Evolutionary conservation across 305 asterid genomes (phyloP).

Genomic region (Euphrasia arctica): DNA sequence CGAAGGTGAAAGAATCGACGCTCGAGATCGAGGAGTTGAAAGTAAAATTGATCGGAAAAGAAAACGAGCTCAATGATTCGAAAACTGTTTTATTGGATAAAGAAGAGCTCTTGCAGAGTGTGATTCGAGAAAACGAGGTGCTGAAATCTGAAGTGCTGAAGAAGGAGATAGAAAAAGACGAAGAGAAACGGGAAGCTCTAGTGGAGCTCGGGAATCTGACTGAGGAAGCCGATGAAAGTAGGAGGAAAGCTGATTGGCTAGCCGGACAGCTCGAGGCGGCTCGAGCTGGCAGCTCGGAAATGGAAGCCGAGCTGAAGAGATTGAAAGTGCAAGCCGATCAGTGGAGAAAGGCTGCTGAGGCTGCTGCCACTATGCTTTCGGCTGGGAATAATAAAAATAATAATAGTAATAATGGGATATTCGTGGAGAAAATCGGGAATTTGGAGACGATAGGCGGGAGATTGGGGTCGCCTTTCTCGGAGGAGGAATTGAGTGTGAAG

Average conservation of each 20-base stretch:
- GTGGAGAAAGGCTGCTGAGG: constrained; percentile 98
- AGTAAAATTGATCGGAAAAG: constrained; percentile 36
- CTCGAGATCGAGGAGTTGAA: constrained; percentile 51
- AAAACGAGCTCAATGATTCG: constrained; percentile 34
- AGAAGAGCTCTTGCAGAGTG: constrained; percentile 46
- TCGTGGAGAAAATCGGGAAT: constrained; percentile 53
- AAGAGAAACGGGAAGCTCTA: constrained; percentile 54
- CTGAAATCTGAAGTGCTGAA: constrained; percentile 55
- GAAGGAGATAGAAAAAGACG: constrained; percentile 39
- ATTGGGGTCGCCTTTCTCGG: constrained; percentile 51
- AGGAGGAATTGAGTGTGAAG: constrained; percentile 74
- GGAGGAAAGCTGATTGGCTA: constrained; percentile 48
- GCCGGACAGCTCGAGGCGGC: constrained; percentile 73
- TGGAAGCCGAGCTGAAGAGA: constrained; percentile 77
- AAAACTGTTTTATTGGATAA: constrained; percentile 43
- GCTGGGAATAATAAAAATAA: constrained; percentile 50
- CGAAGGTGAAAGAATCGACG: constrained; percentile 34
- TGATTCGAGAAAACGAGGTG: constrained; percentile 57
- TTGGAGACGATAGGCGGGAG: constrained; percentile 69
- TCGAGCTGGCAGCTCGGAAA: constrained; percentile 58
- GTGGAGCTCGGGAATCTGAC: constrained; percentile 56
- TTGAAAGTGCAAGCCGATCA: constrained; percentile 88
- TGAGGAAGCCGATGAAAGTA: constrained; percentile 73
- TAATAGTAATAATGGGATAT: constrained; percentile 50
- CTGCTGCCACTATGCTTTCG: constrained; percentile 81